These are phyloP conservation scores for Cystobasidiaceae sp. DNA, from an alignment of 1,284 basidiomycete species.

Conservation along the genomic window DNA sequence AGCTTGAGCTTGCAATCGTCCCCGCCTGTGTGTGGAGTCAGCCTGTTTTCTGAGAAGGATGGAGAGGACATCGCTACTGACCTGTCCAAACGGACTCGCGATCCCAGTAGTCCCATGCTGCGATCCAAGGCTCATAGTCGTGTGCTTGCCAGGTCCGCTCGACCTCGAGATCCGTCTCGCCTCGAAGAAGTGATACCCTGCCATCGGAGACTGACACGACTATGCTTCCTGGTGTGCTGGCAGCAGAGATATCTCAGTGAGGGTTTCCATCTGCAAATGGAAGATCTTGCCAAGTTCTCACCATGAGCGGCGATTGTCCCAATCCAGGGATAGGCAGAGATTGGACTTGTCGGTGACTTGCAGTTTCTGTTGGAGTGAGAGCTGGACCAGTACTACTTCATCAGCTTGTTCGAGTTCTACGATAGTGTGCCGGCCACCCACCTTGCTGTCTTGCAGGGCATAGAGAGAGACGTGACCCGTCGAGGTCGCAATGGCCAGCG, in stretches of 20 bases:
- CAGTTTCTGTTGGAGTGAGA: conserved; percentile 55
- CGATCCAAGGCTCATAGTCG: conserved; percentile 91
- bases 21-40: conserved; percentile 59
- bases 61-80: conserved; percentile 47
- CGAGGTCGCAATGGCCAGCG: conserved; percentile 66
- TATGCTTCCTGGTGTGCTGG: conserved; percentile 45
- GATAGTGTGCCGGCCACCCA: conserved; percentile 44
- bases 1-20: conserved; percentile 85
- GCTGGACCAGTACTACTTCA: conserved; percentile 38
- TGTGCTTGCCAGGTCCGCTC: conserved; percentile 74
- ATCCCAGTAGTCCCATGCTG: conserved; percentile 82
- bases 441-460: conserved; percentile 55
- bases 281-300: neutral
- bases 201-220: conserved; percentile 77
- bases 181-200: conserved; percentile 57
- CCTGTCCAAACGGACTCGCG: conserved; percentile 75
- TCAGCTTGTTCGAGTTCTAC: too few relatives aligned
- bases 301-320: conserved; percentile 62
- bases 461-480: conserved; percentile 69
- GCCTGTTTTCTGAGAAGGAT: neutral
- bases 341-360: conserved; percentile 57
- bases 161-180: conserved; percentile 49
- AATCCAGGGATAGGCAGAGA: conserved; percentile 80
- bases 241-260: neutral
- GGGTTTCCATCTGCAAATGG: neutral